Base-by-base conservation (phyloP, 257 asterid species). In the Salvia splendens region DNA sequence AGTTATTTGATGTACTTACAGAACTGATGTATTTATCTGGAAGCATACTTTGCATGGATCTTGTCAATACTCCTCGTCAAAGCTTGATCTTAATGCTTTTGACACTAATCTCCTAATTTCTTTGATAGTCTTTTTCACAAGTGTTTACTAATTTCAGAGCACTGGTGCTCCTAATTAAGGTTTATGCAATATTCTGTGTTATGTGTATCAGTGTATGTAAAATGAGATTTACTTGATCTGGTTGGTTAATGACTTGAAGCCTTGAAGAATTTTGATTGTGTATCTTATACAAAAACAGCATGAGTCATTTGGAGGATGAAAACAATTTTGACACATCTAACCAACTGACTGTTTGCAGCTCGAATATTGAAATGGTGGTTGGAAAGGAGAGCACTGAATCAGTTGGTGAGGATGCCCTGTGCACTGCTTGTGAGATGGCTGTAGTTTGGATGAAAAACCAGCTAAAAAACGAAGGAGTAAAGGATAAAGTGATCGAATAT, bases 391-490 rank as follows among this genome's bases (percentile, higher is more conserved):
- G 67, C 35, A 51, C 40, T 5, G 82, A 73, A 64, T 72, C 89
- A 4, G 75, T 65, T 32, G 85, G 85, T 5, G 82, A 81, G 4
- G 61, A 73, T 40, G 79, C 96, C 6, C 2, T 90, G 64, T 94
- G 99, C 61, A 55, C 82, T 61, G 96, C 87, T 60, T 94, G 99
- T 72, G 85, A 94, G 79, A 83, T 94, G 99, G 95, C 97, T 6
- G 97, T 94, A 54, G 87, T 87, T 48, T 94, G 97, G 99, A 88
- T 94, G 78, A 89, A 79, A 69, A 94, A 81, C 85, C 92, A 90
- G 76, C 86, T 94, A 41, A 83, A 72, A 15, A 72, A 89, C 28
- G 63, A 81, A 12, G 81, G 68, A 49, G 87, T 82, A 1, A 93
- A 93, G 79, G 96, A 90, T 50, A 78, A 54, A 78, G 99, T 88